Conservation (phyloP, 169 alveolate species). For the Plasmodium berghei region DNA sequence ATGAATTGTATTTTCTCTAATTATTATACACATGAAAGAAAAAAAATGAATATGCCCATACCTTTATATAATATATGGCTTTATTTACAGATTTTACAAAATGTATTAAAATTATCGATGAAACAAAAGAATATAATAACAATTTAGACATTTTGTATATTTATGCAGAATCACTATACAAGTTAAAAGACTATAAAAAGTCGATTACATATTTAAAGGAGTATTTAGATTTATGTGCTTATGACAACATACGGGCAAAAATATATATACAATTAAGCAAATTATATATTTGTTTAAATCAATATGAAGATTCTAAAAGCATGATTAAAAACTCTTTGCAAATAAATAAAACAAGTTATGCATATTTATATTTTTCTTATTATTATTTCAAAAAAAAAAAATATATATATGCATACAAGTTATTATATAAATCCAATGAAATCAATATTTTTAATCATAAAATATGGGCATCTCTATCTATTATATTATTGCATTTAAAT, state of each 20-base stretch:
- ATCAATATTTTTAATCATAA: constrained; percentile 29
- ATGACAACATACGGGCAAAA: constrained; percentile 11
- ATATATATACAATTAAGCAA: constrained; percentile 39
- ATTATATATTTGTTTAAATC: constrained; percentile 18
- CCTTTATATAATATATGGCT: no score
- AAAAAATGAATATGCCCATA: no score
- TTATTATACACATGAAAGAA: not conserved
- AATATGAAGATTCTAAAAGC: constrained; percentile 18
- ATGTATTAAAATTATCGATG: constrained; percentile 36
- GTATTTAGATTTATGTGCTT: constrained; percentile 20
- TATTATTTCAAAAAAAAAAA: constrained; percentile 50
- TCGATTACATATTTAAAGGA: not conserved
- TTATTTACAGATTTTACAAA: constrained; percentile 31
- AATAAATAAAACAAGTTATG: constrained; percentile 41
- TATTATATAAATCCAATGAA: constrained; percentile 56
- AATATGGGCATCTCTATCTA: constrained; percentile 47
- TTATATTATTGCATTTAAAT: constrained; percentile 27
- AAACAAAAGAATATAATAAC: constrained; percentile 20
- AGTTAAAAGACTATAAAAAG: constrained; percentile 23
- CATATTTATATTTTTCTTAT: constrained; percentile 24
- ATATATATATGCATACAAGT: constrained; percentile 30
- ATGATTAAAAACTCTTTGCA: constrained; percentile 34
- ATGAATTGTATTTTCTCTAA: not conserved
- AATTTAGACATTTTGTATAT: constrained; percentile 49
- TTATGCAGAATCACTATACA: constrained; percentile 26